Evolutionary conservation across 768 basidiomycete genomes (phyloP).

Genomic region (Arthromyces matolae): DNA sequence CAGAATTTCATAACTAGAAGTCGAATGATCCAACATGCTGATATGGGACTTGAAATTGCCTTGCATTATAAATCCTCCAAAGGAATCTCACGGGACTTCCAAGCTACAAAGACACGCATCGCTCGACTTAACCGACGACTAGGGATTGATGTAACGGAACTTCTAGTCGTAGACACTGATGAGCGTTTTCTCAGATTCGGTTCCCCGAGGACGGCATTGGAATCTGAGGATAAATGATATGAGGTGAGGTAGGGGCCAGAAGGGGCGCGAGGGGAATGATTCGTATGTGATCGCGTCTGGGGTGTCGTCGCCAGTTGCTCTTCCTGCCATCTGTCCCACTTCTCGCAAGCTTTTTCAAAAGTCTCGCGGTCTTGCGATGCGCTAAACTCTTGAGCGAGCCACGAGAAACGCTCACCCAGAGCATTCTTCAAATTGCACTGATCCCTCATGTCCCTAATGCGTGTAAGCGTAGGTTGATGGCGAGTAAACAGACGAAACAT

Average conservation of each 20-base stretch:
- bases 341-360: conserved; percentile 55
- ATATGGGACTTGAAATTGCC: not conserved
- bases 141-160: conserved; percentile 21
- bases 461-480: not conserved
- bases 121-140: conserved; percentile 47
- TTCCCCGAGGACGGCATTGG: not conserved
- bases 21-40: too few relatives aligned
- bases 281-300: not conserved
- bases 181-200: not conserved
- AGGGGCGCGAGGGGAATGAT: conserved; percentile 1
- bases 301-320: conserved; percentile 20
- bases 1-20: too few relatives aligned
- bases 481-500: conserved; percentile 23
- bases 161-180: conserved; percentile 6
- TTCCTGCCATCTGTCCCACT: conserved; percentile 50
- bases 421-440: conserved; percentile 44
- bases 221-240: not conserved
- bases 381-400: conserved; percentile 38
- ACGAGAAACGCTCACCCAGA: conserved; percentile 47
- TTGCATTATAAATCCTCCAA: not conserved
- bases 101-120: conserved; percentile 52
- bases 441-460: conserved; percentile 63
- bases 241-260: conserved; percentile 1
- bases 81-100: conserved; percentile 38
- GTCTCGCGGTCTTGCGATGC: conserved; percentile 48